These are phyloP conservation scores for Aspergillus spinulosporus DNA, from an alignment of 2,329 filamentous ascomycete genomes.

Conservation along the genomic window DNA sequence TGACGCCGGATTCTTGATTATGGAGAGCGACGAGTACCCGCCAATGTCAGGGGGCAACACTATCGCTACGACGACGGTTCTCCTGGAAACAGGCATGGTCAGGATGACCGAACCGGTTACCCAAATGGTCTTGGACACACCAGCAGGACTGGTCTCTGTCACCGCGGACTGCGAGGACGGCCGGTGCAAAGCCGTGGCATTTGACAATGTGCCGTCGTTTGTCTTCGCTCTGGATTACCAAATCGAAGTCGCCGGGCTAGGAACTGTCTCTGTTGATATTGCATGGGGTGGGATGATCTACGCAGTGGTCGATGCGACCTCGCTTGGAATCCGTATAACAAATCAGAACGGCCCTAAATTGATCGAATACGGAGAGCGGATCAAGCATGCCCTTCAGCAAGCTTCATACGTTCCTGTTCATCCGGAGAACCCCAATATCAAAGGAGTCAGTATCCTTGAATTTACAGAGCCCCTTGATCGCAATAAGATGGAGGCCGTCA, in stretches of 20 bases:
- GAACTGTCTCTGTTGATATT: conserved; percentile 44
- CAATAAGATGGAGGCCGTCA: conserved; percentile 26
- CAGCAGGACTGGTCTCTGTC: conserved; percentile 45
- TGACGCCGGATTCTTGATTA: conserved; percentile 48
- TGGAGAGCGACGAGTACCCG: conserved; percentile 49
- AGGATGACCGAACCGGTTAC: conserved; percentile 48
- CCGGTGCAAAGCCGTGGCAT: conserved; percentile 46
- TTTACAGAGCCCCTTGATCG: conserved; percentile 39
- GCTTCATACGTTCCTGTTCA: conserved; percentile 39
- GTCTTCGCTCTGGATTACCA: conserved; percentile 39
- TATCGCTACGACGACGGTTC: conserved; percentile 46
- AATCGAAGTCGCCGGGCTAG: conserved; percentile 44
- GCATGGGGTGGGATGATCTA: conserved; percentile 52
- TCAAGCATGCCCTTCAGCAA: conserved; percentile 42
- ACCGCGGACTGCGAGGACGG: conserved; percentile 45
- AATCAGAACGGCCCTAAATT: conserved; percentile 38
- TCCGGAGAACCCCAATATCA: conserved; percentile 45
- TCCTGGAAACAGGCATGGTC: conserved; percentile 51
- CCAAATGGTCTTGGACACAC: conserved; percentile 44
- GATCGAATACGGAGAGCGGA: conserved; percentile 45
- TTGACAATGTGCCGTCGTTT: conserved; percentile 50
- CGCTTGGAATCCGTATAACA: conserved; percentile 37
- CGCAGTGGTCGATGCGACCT: conserved; percentile 42
- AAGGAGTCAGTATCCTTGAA: conserved; percentile 41
- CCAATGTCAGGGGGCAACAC: conserved; percentile 50